These are phyloP conservation scores for Metroxylon sagu DNA, from an alignment of 176 grass and related monocot genomes.

Conservation along the genomic window DNA sequence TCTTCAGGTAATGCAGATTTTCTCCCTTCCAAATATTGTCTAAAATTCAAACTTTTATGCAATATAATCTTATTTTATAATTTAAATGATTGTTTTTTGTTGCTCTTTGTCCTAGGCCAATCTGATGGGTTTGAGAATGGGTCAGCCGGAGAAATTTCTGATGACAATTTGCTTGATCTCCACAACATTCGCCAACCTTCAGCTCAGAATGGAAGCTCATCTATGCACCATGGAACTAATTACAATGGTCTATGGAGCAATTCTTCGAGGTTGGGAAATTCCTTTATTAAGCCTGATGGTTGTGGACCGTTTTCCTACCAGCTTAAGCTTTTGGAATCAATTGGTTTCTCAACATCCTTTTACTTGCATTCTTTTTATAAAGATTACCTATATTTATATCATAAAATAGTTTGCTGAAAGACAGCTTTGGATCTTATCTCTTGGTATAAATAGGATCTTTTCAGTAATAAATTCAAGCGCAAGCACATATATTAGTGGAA, in stretches of 20 bases:
- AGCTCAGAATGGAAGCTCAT: constrained; percentile 17
- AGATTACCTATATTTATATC: background rate
- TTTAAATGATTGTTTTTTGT: background rate
- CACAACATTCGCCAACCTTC: constrained; percentile 28
- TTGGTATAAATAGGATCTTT: no score
- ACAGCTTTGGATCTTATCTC: background rate
- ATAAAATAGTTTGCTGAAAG: background rate
- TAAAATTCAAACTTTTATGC: background rate
- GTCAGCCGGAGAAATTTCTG: constrained; percentile 53
- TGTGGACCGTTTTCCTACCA: background rate
- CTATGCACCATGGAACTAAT: constrained; percentile 13
- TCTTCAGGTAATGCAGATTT: constrained; percentile 42
- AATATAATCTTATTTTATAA: background rate
- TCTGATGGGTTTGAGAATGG: constrained; percentile 55
- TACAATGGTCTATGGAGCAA: constrained; percentile 38
- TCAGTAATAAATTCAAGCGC: no score
- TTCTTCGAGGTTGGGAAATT: constrained; percentile 41
- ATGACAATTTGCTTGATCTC: constrained; percentile 47
- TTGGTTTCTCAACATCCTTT: no score
- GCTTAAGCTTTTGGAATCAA: no score
- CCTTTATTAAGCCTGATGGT: no score
- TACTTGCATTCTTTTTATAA: background rate
- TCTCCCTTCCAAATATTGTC: no score
- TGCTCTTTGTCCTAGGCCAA: constrained; percentile 21
- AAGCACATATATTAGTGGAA: no score